Evolutionary conservation across 2,329 filamentous ascomycete species (phyloP).

Genomic region (Fusarium neocosmosporiellum): DNA sequence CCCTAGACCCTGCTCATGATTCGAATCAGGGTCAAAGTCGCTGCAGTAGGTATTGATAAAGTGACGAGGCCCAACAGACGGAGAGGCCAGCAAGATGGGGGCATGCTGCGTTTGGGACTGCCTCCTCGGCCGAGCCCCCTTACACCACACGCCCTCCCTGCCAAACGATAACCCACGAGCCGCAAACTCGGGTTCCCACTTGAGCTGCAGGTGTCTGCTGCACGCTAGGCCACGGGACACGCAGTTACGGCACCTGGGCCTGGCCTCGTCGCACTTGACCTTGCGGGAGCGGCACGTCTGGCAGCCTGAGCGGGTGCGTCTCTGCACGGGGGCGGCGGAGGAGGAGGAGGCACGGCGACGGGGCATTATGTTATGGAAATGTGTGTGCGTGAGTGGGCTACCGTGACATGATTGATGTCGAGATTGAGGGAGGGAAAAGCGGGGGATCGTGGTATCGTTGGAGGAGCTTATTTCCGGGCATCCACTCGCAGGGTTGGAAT

Average conservation of each 20-base stretch:
- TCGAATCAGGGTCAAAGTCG: conserved; percentile 25
- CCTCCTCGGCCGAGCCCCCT: conserved; percentile 6
- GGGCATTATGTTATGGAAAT: conserved; percentile 25
- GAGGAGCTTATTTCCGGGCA: conserved; percentile 15
- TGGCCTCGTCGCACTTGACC: conserved; percentile 40
- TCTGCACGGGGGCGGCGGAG: conserved; percentile 22
- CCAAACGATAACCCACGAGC: conserved; percentile 44
- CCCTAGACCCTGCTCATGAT: conserved; percentile 24
- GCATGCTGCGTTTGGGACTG: background rate
- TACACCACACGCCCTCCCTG: conserved; percentile 45
- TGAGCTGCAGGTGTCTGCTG: conserved; percentile 29
- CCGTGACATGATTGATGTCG: background rate
- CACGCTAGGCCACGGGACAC: conserved; percentile 25
- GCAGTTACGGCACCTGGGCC: conserved; percentile 34
- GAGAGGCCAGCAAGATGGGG: background rate
- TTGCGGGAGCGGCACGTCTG: conserved; percentile 40
- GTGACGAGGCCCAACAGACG: conserved; percentile 17
- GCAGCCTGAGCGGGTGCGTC: conserved; percentile 36
- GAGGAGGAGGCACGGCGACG: conserved; percentile 22
- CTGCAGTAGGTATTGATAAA: conserved; percentile 37
- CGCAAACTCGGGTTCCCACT: conserved; percentile 47
- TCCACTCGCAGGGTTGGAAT: conserved; percentile 11
- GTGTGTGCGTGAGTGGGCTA: background rate
- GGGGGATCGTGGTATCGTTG: conserved; percentile 12
- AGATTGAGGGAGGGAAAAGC: conserved; percentile 15